Conservation (phyloP, 768 basidiomycete species). For the Kwoniella dendrophila region DNA sequence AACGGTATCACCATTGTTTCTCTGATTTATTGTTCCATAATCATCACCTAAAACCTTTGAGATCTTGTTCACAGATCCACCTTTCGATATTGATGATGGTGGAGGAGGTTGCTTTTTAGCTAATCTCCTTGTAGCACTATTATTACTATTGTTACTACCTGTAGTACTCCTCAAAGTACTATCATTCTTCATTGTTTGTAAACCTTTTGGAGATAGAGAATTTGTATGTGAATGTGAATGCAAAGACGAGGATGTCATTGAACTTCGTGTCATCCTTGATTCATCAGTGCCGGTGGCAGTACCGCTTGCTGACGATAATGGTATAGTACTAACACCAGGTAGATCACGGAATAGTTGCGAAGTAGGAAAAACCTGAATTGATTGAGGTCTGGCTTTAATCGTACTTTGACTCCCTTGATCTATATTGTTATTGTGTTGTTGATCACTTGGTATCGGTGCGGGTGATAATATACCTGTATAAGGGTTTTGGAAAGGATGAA, state of each 20-base stretch:
- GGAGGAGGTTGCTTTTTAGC: conserved; percentile 6
- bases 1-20: background rate
- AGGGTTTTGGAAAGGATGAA: background rate
- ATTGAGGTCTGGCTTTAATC: background rate
- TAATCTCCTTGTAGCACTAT: no score
- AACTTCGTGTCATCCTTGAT: conserved; percentile 10
- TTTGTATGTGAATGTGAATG: background rate
- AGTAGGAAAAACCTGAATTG: background rate
- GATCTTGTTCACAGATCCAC: no score
- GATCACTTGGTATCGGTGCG: background rate
- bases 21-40: background rate
- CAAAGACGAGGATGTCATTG: conserved; percentile 1
- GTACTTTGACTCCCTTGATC: conserved; percentile 6
- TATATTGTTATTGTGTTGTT: no score
- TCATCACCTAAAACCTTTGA: background rate
- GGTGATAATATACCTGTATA: background rate
- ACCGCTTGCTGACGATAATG: background rate
- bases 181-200: background rate
- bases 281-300: background rate
- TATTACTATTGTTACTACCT: no score
- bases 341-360: background rate
- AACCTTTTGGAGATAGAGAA: background rate
- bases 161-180: background rate
- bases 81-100: background rate
- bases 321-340: background rate